Conservation (phyloP, 768 basidiomycete species). For the Clathrus columnatus region DNA sequence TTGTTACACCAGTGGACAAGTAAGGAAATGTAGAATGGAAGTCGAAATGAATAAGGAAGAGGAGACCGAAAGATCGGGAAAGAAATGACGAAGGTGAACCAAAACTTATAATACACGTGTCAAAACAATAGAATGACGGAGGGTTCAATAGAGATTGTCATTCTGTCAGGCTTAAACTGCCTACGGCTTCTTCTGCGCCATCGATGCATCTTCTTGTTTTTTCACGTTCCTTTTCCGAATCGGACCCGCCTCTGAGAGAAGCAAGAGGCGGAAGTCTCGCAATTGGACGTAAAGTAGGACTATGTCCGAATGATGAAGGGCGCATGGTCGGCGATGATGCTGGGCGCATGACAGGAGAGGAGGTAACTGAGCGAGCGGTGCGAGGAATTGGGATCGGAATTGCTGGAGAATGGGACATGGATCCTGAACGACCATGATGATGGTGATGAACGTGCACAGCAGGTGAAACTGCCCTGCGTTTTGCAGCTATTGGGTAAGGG, state of each 20-base stretch:
- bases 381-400: slow-evolving; percentile 8
- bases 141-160: neutral
- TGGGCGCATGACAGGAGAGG: slow-evolving; percentile 8
- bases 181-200: slow-evolving; percentile 71
- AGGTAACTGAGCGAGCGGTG: slow-evolving; percentile 5
- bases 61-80: neutral
- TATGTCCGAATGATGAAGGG: slow-evolving; percentile 19
- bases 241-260: slow-evolving; percentile 16
- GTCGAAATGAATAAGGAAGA: neutral
- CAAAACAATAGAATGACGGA: neutral
- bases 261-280: slow-evolving; percentile 27
- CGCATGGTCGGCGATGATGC: slow-evolving; percentile 10
- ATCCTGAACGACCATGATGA: slow-evolving; percentile 45
- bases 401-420: slow-evolving; percentile 44
- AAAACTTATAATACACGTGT: neutral
- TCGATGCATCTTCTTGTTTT: slow-evolving; percentile 58
- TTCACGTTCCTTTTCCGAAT: slow-evolving; percentile 42
- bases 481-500: slow-evolving; percentile 68
- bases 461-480: slow-evolving; percentile 77
- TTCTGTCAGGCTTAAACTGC: slow-evolving; percentile 40
- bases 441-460: slow-evolving; percentile 41
- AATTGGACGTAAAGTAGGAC: slow-evolving; percentile 67
- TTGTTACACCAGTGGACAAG: neutral
- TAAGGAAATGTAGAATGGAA: neutral
- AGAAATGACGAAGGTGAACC: neutral